Conservation (phyloP, 1,284 basidiomycete genomes). For the Omphalotus olearius region DNA sequence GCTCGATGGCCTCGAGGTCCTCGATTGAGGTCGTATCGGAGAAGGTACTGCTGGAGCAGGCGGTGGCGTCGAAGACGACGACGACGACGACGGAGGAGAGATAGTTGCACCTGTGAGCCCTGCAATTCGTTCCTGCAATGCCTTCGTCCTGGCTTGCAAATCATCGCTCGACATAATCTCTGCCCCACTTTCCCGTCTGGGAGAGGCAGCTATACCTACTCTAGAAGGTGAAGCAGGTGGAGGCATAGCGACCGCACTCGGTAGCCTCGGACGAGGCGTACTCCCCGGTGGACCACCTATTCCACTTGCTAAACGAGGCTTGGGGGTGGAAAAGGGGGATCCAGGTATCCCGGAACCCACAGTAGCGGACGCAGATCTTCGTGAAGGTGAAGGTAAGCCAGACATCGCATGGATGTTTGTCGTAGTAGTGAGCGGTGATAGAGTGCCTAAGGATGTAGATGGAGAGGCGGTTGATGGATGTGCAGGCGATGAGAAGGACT, state of each 20-base stretch:
- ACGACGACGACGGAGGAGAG: conserved; percentile 17
- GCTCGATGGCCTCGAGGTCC: conserved; percentile 20
- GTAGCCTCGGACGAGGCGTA: conserved; percentile 60
- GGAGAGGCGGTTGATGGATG: conserved; percentile 22
- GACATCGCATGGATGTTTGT: no score
- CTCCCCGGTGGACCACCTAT: conserved; percentile 34
- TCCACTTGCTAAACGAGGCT: conserved; percentile 35
- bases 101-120: conserved; percentile 30
- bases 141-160: conserved; percentile 35
- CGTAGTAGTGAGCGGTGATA: conserved; percentile 10
- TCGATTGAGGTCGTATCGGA: conserved; percentile 24
- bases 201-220: conserved; percentile 26
- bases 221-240: conserved; percentile 59
- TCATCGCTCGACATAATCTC: conserved; percentile 22
- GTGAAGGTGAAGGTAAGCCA: conserved; percentile 9
- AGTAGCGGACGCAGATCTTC: conserved; percentile 18
- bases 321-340: conserved; percentile 65
- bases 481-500: conserved; percentile 23
- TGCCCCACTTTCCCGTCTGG: conserved; percentile 26
- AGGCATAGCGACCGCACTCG: conserved; percentile 75
- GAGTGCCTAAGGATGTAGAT: conserved; percentile 21
- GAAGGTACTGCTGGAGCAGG: conserved; percentile 16
- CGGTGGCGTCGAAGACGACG: conserved; percentile 11
- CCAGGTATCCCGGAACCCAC: conserved; percentile 30
- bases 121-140: conserved; percentile 51